These are phyloP conservation scores for Aquanectria penicillioides DNA, from an alignment of 2,329 filamentous ascomycete species.

Conservation along the genomic window DNA sequence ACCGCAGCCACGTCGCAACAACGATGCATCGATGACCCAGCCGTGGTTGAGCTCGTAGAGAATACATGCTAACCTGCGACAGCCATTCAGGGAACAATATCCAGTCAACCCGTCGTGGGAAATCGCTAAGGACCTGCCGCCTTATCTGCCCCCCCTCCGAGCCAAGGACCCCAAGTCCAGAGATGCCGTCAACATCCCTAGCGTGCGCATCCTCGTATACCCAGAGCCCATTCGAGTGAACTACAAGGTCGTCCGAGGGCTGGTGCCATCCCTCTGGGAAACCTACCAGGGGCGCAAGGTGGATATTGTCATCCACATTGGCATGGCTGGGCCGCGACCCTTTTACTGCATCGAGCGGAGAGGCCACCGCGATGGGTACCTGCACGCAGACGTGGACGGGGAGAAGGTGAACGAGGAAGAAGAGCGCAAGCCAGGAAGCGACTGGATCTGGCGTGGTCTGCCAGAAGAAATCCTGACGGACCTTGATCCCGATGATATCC, in stretches of 20 bases:
- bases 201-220: slow-evolving; percentile 72
- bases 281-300: slow-evolving; percentile 52
- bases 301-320: slow-evolving; percentile 80
- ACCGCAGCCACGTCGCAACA: neutral
- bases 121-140: slow-evolving; percentile 76
- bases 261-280: slow-evolving; percentile 72
- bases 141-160: slow-evolving; percentile 65
- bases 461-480: slow-evolving; percentile 67
- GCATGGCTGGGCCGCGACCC: slow-evolving; percentile 74
- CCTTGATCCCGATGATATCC: slow-evolving; percentile 66
- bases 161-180: slow-evolving; percentile 51
- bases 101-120: slow-evolving; percentile 84
- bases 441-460: slow-evolving; percentile 64
- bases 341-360: slow-evolving; percentile 77
- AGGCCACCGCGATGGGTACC: slow-evolving; percentile 78
- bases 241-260: slow-evolving; percentile 72
- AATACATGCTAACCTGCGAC: slow-evolving; percentile 28
- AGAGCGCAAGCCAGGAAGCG: slow-evolving; percentile 57
- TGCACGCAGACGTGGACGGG: slow-evolving; percentile 75
- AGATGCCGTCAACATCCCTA: slow-evolving; percentile 45
- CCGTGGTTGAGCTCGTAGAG: no score
- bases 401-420: slow-evolving; percentile 63
- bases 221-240: slow-evolving; percentile 75
- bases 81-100: slow-evolving; percentile 81
- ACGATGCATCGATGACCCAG: no score